Evolutionary conservation across 2,329 filamentous ascomycete genomes (phyloP).

Genomic region (Ilyonectria destructans): DNA sequence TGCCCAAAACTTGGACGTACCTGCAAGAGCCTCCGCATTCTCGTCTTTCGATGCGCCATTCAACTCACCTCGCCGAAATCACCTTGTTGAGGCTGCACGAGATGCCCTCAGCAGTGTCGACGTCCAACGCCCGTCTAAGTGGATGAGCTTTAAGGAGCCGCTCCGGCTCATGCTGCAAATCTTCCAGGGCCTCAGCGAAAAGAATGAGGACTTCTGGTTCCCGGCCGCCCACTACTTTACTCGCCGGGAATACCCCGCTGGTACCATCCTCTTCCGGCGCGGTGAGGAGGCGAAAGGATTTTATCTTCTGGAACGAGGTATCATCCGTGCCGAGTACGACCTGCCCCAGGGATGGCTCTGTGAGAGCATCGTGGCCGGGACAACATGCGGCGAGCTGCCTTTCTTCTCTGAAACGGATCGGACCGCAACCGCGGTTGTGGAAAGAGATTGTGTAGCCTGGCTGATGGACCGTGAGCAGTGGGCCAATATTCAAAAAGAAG

Average conservation of each 20-base stretch:
- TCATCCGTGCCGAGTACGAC: slow-evolving; percentile 91
- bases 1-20: slow-evolving; percentile 66
- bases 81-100: slow-evolving; percentile 84
- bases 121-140: slow-evolving; percentile 74
- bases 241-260: slow-evolving; percentile 77
- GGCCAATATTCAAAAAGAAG: slow-evolving; percentile 78
- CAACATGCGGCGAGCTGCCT: slow-evolving; percentile 94
- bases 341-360: slow-evolving; percentile 90
- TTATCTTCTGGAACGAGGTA: slow-evolving; percentile 91
- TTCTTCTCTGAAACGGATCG: slow-evolving; percentile 94
- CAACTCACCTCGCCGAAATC: slow-evolving; percentile 85
- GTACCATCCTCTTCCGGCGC: slow-evolving; percentile 82
- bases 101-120: slow-evolving; percentile 81
- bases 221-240: slow-evolving; percentile 83
- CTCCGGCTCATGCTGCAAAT: slow-evolving; percentile 93
- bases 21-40: slow-evolving; percentile 54
- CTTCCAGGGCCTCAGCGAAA: slow-evolving; percentile 89
- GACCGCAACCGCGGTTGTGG: slow-evolving; percentile 89
- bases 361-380: slow-evolving; percentile 94
- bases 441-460: slow-evolving; percentile 89
- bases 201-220: slow-evolving; percentile 98
- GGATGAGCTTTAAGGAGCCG: slow-evolving; percentile 91
- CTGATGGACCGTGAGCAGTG: slow-evolving; percentile 81
- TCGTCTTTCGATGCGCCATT: slow-evolving; percentile 64
- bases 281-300: slow-evolving; percentile 87